phyloP scores from a whole-genome alignment of 1,284 basidiomycete genomes.

The Agaricales sp. region DNA sequence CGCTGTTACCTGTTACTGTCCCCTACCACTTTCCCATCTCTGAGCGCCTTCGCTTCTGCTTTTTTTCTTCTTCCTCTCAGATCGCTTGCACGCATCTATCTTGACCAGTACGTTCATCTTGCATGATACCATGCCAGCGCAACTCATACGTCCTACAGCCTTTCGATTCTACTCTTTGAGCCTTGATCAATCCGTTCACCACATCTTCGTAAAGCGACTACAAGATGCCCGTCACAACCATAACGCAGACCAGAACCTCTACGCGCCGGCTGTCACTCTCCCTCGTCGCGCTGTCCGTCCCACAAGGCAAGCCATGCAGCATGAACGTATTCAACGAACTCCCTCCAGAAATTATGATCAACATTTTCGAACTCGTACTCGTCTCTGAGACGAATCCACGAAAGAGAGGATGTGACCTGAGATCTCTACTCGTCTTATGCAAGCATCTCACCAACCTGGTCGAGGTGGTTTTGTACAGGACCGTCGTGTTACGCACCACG shows the following conservation, averaged over 20 bases:
- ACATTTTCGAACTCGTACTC: conserved; percentile 24
- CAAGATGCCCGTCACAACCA: not conserved
- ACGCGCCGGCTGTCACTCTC: not conserved
- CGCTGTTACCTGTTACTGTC: no score
- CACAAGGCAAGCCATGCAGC: conserved; percentile 3
- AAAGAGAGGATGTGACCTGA: conserved; percentile 18
- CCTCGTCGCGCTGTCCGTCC: conserved; percentile 6
- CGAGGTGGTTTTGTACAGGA: conserved; percentile 10
- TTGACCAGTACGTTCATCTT: no score
- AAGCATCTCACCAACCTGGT: conserved; percentile 6
- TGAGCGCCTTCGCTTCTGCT: not conserved
- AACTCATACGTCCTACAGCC: no score
- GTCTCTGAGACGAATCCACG: conserved; percentile 18
- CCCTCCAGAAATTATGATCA: conserved; percentile 20
- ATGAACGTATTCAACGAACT: conserved; percentile 13
- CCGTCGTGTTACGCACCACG: not conserved
- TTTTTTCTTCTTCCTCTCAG: no score
- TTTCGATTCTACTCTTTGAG: not conserved
- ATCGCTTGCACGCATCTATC: no score
- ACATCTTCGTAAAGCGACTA: no score
- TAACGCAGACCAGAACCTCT: not conserved
- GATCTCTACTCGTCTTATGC: conserved; percentile 22
- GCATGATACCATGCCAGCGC: no score
- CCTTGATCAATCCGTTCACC: not conserved
- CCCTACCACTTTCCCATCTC: no score